A percentile compares a stretch with the other conserved stretches of the same genome.
These are phyloP conservation scores for Kazachstania kunashirensis DNA, from an alignment of 805 yeast species.

Conservation along the genomic window DNA sequence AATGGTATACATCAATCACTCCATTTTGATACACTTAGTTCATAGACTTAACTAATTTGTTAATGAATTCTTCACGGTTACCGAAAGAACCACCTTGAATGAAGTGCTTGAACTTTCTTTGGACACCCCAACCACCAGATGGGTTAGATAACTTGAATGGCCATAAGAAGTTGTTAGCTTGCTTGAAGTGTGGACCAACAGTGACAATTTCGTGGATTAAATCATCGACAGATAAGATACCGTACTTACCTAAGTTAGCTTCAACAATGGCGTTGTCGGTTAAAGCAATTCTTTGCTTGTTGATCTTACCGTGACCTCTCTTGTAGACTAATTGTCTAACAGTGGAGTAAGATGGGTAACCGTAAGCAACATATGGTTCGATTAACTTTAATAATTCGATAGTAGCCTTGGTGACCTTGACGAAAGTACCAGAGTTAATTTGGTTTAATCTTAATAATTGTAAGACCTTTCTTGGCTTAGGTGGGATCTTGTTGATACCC, in stretches of 20 bases:
- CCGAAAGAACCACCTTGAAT: slow-evolving; percentile 98
- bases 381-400: slow-evolving; percentile 83
- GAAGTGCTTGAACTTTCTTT: slow-evolving; percentile 94
- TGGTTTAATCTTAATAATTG: slow-evolving; percentile 88
- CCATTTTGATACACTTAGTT: slow-evolving; percentile 43
- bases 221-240: slow-evolving; percentile 85
- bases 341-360: slow-evolving; percentile 91
- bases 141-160: slow-evolving; percentile 96
- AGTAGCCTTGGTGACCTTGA: slow-evolving; percentile 93
- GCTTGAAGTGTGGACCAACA: slow-evolving; percentile 98
- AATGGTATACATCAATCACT: not conserved
- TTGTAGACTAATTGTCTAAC: slow-evolving; percentile 89
- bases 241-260: slow-evolving; percentile 83
- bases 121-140: slow-evolving; percentile 95
- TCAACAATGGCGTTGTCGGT: slow-evolving; percentile 83
- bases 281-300: slow-evolving; percentile 90
- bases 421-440: slow-evolving; percentile 92
- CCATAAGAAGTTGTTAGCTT: slow-evolving; percentile 97
- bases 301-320: slow-evolving; percentile 96
- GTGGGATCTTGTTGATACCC: slow-evolving; percentile 98
- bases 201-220: slow-evolving; percentile 93
- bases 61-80: slow-evolving; percentile 95
- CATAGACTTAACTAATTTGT: slow-evolving; percentile 89
- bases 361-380: slow-evolving; percentile 95
- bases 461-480: slow-evolving; percentile 98